These are phyloP conservation scores for Drechslerella coelobrocha DNA, from an alignment of 2,329 filamentous ascomycete species.

Conservation along the genomic window DNA sequence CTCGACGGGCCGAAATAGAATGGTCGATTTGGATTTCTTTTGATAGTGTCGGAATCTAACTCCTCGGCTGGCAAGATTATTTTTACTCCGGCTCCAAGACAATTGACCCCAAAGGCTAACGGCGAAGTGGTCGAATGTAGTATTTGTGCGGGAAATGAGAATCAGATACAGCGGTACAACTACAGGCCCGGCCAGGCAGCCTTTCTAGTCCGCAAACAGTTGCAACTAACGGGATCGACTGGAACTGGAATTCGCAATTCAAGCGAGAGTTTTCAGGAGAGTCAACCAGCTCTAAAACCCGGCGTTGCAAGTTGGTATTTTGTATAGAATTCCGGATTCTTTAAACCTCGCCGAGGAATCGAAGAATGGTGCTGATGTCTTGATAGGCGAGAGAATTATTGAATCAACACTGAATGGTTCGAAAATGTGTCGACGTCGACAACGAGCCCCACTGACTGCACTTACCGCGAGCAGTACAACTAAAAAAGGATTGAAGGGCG, in stretches of 20 bases:
- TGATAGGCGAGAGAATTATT: slow-evolving; percentile 29
- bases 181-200: slow-evolving; percentile 38
- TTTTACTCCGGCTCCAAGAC: slow-evolving; percentile 14
- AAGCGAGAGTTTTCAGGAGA: slow-evolving; percentile 47
- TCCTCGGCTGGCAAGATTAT: neutral
- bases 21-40: neutral
- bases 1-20: slow-evolving; percentile 2
- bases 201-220: slow-evolving; percentile 25
- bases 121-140: slow-evolving; percentile 44
- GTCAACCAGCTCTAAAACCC: slow-evolving; percentile 36
- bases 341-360: neutral
- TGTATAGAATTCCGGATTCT: neutral
- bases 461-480: slow-evolving; percentile 41
- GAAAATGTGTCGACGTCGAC: slow-evolving; percentile 15
- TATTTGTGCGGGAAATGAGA: slow-evolving; percentile 37
- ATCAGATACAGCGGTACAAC: slow-evolving; percentile 5
- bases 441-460: slow-evolving; percentile 21
- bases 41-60: neutral
- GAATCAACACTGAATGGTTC: slow-evolving; percentile 1
- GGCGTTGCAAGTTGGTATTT: slow-evolving; percentile 2
- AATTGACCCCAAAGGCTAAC: slow-evolving; percentile 30
- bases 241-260: slow-evolving; percentile 23
- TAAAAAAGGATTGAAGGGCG: slow-evolving; percentile 13
- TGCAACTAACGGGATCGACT: slow-evolving; percentile 20
- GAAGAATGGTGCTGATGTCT: slow-evolving; percentile 5